A percentile compares a stretch with the other conserved stretches of the same genome.
Conservation (phyloP, 2,329 filamentous ascomycete genomes). For the Epichloe bromicola region DNA sequence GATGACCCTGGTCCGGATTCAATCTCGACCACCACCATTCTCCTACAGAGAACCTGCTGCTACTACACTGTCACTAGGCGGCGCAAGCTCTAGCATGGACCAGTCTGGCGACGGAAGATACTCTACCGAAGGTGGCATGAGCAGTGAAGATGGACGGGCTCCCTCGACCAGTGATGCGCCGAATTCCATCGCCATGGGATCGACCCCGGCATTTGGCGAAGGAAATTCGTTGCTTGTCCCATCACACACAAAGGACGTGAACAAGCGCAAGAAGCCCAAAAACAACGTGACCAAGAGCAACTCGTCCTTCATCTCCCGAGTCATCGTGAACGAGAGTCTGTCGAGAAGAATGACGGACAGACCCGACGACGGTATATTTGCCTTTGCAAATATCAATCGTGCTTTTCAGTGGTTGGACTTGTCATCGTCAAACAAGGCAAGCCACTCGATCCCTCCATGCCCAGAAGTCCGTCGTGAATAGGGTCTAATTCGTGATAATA, state of each 20-base stretch:
- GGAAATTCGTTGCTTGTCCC: conserved; percentile 62
- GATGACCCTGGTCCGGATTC: conserved; percentile 63
- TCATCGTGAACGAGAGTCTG: conserved; percentile 76
- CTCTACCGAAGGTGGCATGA: conserved; percentile 46
- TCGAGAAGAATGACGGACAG: conserved; percentile 70
- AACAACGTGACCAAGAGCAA: conserved; percentile 98
- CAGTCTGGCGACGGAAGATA: conserved; percentile 46
- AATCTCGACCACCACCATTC: conserved; percentile 44
- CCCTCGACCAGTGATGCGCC: conserved; percentile 40
- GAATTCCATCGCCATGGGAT: conserved; percentile 27
- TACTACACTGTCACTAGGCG: conserved; percentile 32
- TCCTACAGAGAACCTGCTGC: conserved; percentile 42
- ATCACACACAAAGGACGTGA: conserved; percentile 53
- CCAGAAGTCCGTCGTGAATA: background rate
- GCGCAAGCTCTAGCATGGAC: conserved; percentile 40
- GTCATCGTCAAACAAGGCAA: conserved; percentile 56
- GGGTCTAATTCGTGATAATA: conserved; percentile 24
- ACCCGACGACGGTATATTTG: conserved; percentile 66
- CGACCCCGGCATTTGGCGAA: conserved; percentile 66
- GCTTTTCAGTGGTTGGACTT: conserved; percentile 95
- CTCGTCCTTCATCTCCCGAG: conserved; percentile 94
- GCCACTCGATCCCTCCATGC: conserved; percentile 1
- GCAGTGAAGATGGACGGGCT: conserved; percentile 42
- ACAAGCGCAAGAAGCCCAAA: conserved; percentile 85
- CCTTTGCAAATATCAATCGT: conserved; percentile 90